These are phyloP conservation scores for Kazachstania taianensis DNA, from an alignment of 805 yeast species.

Conservation along the genomic window DNA sequence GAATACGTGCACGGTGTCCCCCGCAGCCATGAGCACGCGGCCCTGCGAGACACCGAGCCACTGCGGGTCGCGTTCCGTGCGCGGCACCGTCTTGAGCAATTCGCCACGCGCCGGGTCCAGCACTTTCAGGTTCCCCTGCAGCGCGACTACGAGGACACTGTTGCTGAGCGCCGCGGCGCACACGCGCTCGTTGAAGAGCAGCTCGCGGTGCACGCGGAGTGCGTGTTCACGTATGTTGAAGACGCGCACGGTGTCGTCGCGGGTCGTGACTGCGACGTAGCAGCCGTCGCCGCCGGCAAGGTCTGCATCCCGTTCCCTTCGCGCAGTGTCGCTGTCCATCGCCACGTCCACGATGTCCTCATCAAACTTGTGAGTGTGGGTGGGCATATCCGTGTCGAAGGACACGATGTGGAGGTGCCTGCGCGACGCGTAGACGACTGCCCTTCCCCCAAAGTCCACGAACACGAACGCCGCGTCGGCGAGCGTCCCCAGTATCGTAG, in stretches of 20 bases:
- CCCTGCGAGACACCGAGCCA: slow-evolving; percentile 26
- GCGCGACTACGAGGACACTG: slow-evolving; percentile 23
- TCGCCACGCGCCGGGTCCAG: slow-evolving; percentile 25
- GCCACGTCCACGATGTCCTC: slow-evolving; percentile 19
- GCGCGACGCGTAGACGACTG: slow-evolving; percentile 16
- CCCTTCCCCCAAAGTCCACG: slow-evolving; percentile 27
- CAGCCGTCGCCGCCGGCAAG: slow-evolving; percentile 30
- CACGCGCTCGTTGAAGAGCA: slow-evolving; percentile 19
- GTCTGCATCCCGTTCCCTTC: slow-evolving; percentile 16
- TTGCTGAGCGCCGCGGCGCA: slow-evolving; percentile 23
- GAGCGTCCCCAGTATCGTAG: slow-evolving; percentile 14
- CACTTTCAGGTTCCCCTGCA: slow-evolving; percentile 21
- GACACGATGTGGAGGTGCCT: slow-evolving; percentile 16
- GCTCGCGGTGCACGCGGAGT: slow-evolving; percentile 10
- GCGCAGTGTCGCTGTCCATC: slow-evolving; percentile 23
- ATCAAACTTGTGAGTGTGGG: too few species aligned
- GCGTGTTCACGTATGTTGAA: slow-evolving; percentile 22
- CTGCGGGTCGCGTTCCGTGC: slow-evolving; percentile 25
- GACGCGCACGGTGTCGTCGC: slow-evolving; percentile 15
- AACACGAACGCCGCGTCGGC: slow-evolving; percentile 12
- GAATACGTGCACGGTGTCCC: slow-evolving; percentile 23
- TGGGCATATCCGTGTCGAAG: slow-evolving; percentile 15
- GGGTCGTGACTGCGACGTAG: slow-evolving; percentile 20
- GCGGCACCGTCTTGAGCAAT: slow-evolving; percentile 24
- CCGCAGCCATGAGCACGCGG: slow-evolving; percentile 22